phyloP scores from a whole-genome alignment of 2,329 filamentous ascomycete genomes.

The Lachnellula arida region DNA sequence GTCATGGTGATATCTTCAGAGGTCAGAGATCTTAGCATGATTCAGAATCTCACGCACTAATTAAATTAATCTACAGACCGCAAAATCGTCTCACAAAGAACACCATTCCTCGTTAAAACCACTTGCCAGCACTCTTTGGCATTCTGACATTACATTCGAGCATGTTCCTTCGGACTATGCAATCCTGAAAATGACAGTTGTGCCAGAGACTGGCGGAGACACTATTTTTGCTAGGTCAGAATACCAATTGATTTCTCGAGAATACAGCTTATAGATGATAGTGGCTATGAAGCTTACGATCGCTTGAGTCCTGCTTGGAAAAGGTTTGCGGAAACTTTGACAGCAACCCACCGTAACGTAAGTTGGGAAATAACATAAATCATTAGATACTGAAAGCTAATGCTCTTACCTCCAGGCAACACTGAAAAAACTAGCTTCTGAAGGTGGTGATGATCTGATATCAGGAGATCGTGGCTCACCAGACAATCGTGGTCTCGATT shows the following conservation, averaged over 20 bases:
- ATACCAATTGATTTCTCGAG: too few species aligned
- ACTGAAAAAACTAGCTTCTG: too few species aligned
- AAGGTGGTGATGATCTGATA: too few species aligned
- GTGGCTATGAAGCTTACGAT: conserved; percentile 48
- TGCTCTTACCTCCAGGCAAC: too few species aligned
- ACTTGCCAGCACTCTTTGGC: not conserved
- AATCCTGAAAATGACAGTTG: not conserved
- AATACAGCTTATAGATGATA: too few species aligned
- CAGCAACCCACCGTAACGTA: conserved; percentile 37
- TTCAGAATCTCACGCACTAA: not conserved
- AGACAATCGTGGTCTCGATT: too few species aligned
- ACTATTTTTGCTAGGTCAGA: not conserved
- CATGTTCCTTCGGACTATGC: not conserved
- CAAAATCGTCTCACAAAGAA: too few species aligned
- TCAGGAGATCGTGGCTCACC: too few species aligned
- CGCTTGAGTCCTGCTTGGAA: conserved; percentile 44
- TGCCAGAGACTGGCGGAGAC: not conserved
- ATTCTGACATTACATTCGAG: not conserved
- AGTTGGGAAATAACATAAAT: too few species aligned
- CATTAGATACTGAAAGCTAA: too few species aligned
- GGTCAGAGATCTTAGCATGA: not conserved
- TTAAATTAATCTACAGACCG: not conserved
- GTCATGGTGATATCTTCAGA: too few species aligned
- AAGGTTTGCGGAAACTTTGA: conserved; percentile 43
- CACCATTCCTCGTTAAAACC: not conserved